Evolutionary conservation across 106 monocot species (phyloP), one percentile per base, ranked within the genome.

Genomic region (Cymbidium sinense): DNA sequence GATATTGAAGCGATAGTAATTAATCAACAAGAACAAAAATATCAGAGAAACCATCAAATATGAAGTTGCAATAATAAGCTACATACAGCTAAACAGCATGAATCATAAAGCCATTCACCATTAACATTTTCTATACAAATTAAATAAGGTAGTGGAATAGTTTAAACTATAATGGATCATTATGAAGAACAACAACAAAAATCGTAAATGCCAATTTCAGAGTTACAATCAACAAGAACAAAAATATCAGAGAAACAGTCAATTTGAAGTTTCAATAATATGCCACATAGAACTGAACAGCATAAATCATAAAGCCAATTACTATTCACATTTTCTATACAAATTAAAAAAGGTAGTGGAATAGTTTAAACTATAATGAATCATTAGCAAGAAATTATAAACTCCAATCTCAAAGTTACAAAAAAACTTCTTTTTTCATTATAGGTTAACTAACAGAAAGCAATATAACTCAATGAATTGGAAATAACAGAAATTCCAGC

Each of bases 401-500:
- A 47, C 13, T 11, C 11, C 47, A 47, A 47, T 47, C 47, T 47
- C 47, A 2, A 47, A 47, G 47, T 13, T 13, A 47, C 47, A 47
- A n/a, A n/a, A n/a, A n/a, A 47, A 47, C 47, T 1, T 15, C 47
- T 47, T 15, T n/a, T 17, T 47, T 47, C 13, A 23, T 58, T 58
- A 58, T 58, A 58, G 23, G n/a, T 58, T n/a, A 11, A n/a, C 23
- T 58, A 67, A 12, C 12, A 67, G 67, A 67, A 67, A 67, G 67
- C 33, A 25, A 43, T 78, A 71, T 39, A 71, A 35, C 77, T 64
- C 2, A 30, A 44, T 19, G 15, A 18, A 43, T 25, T 34, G 65
- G 54, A 58, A 34, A 73, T 54, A 67, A 9, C 34, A 71, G 19
- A 71, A 67, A 36, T 71, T 71, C 37, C 71, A 71, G 71, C 39